Evolutionary conservation across 2,329 filamentous ascomycete species (phyloP), one percentile per base, ranked within the genome.

Genomic region (Epichloe scottii): DNA sequence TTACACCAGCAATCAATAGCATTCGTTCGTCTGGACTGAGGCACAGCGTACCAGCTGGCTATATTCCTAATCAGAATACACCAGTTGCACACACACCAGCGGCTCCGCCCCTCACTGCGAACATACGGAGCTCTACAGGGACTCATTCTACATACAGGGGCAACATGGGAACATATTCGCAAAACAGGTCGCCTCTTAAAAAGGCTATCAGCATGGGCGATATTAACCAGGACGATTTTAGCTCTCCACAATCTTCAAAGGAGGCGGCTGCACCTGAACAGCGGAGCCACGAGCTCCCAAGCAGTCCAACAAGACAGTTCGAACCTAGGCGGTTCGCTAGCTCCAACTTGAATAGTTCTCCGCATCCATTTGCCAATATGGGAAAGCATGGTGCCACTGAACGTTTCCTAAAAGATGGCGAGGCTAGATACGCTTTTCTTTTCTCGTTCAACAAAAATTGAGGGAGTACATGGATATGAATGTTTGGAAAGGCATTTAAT

Each of bases 151-250:
- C 60, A 53, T 71, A 70, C 62, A 89, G 89, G 15, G 89, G 90
- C 2, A 91, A 78, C 62, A 71, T 95, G 47, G 89, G 90, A 14
- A 76, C 94, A 1, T 89, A 83, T 65, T 84, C 78, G 5, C 88
- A 95, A 64, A 82, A 82, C 5, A 85, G 84, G 40, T 95, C 88
- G 11, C 91, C 91, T 0, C 67, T 97, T 12, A 85, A 89, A 60
- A 95, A 95, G 64, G 76, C 86, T 2, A 72, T 72, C 14, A 81
- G 81, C 73, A 59, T 87, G 71, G 67, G 79, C 67, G 66, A 86
- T 51, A 71, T 81, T 42, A 71, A 73, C 58, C 62, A 58, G 14
- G 67, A 61, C 10, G 66, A 68, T 23, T 61, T 63, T 7, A 56
- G 62, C 7, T 76, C 76, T 38, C 79, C 79, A 2, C 71, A 75